Evolutionary conservation across 768 basidiomycete genomes (phyloP).

Genomic region (Nidularia sp.): DNA sequence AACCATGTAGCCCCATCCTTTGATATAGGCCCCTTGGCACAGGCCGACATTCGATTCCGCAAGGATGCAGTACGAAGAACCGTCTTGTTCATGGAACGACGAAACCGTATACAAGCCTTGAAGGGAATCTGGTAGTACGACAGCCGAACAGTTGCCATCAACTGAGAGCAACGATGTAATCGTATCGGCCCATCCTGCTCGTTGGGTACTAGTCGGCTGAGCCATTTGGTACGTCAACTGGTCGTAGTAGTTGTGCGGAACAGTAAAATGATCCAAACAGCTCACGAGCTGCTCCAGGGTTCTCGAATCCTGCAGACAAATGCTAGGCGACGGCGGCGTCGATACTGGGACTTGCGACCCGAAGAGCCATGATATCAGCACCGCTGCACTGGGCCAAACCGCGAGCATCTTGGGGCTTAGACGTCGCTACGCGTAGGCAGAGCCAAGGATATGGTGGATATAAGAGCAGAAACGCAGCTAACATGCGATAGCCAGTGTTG

Average conservation of each 20-base stretch:
- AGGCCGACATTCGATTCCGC: constrained; percentile 10
- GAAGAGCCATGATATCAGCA: too few relatives aligned
- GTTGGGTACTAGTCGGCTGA: constrained; percentile 12
- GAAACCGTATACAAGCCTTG: constrained; percentile 9
- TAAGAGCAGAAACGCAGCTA: too few relatives aligned
- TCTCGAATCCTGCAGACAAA: constrained; percentile 30
- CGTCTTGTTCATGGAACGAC: constrained; percentile 1
- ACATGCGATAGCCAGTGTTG: too few relatives aligned
- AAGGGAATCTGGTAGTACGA: constrained; percentile 9
- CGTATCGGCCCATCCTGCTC: constrained; percentile 9
- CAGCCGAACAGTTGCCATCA: constrained; percentile 8
- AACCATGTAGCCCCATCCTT: constrained; percentile 32
- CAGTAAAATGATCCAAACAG: constrained; percentile 24
- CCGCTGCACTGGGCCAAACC: too few relatives aligned
- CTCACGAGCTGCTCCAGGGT: constrained; percentile 16
- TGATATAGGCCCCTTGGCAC: constrained; percentile 11
- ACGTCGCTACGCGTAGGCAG: too few relatives aligned
- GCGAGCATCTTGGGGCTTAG: too few relatives aligned
- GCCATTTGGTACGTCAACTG: constrained; percentile 10
- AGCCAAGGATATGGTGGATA: too few relatives aligned
- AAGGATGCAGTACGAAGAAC: constrained; percentile 12
- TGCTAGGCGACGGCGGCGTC: constrained; percentile 25
- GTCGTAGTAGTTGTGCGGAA: constrained; percentile 13
- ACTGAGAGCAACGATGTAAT: constrained; percentile 9
- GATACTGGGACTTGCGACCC: too few relatives aligned